phyloP scores from a whole-genome alignment of 2,329 filamentous ascomycete genomes.

The Claviceps humidiphila region DNA sequence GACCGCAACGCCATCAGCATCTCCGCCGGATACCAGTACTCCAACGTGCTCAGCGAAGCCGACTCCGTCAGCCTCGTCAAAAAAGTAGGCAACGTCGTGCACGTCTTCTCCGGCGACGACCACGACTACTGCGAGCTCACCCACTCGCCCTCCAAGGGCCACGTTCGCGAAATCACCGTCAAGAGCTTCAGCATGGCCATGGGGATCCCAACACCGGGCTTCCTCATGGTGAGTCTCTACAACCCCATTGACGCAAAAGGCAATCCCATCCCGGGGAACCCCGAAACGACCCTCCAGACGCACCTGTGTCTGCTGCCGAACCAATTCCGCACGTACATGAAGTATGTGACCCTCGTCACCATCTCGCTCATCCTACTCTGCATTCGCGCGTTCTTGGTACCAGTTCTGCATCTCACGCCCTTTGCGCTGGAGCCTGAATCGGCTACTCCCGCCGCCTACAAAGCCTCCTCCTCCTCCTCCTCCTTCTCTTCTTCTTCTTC shows the following conservation, averaged over 20 bases:
- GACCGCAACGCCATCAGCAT: conserved; percentile 67
- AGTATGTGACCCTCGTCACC: conserved; percentile 54
- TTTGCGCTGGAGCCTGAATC: conserved; percentile 37
- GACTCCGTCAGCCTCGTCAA: conserved; percentile 66
- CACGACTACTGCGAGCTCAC: conserved; percentile 93
- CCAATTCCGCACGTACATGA: conserved; percentile 71
- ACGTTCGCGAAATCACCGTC: conserved; percentile 74
- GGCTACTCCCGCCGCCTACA: background rate
- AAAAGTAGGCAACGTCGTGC: conserved; percentile 66
- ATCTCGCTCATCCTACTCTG: conserved; percentile 36
- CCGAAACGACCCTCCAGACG: conserved; percentile 59
- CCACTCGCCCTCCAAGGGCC: conserved; percentile 56
- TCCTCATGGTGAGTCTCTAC: conserved; percentile 79
- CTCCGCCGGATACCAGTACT: conserved; percentile 79
- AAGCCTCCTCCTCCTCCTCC: conserved; percentile 4
- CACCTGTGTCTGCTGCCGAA: conserved; percentile 85
- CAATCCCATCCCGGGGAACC: conserved; percentile 29
- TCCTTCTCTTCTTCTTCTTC: conserved; percentile 2
- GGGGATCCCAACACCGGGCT: conserved; percentile 79
- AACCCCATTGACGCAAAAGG: conserved; percentile 65
- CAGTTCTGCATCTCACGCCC: conserved; percentile 36
- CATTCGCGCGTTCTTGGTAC: conserved; percentile 43
- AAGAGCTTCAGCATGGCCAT: conserved; percentile 95
- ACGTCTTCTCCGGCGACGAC: conserved; percentile 91
- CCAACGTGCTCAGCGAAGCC: conserved; percentile 72